Evolutionary conservation across 192 early-diverging fungal genomes (phyloP), one percentile per base, ranked within the genome.

Genomic region (Coemansia sp.): DNA sequence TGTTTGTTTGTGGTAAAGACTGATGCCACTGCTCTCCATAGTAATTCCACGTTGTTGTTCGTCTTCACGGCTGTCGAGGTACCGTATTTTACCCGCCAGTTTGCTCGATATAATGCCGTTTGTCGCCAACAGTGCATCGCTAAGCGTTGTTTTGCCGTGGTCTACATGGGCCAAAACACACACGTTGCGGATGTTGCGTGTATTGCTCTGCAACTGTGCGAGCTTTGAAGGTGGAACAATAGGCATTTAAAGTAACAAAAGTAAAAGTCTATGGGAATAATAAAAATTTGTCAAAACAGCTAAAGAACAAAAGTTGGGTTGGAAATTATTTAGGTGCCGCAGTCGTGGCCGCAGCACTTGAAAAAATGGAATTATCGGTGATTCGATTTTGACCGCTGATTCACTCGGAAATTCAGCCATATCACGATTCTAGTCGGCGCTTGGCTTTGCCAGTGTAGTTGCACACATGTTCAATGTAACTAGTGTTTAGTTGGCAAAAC

Each of bases 141-240:
- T 93, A 11, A 99, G 87, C 7, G 97, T 98, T 8, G 97, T 99
- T 72, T 99, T 99, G 64, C 92, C 94, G 78, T 96, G 94, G 84
- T 98, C 97, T 27, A 99, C 97, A 67, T 99, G 97, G 1, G 97
- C 97, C 24, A 99, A 79, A 52, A 99, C 97, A 74, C 96, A 98
- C 48, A 99, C 91, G 71, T 99, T 99, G 57, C 97, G 85, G 37
- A 98, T 94, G 59, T 87, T 82, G 47, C 76, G 71, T 23, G 83
- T 70, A 63, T 87, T 86, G 6, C 73, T 80, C 63, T 94, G 94
- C 54, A 97, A 79, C 37, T 80, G 74, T 27, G 83, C 81, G 37
- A 93, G 83, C 59, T 88, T 87, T 32, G 81, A 38, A 39, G 88
- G 82, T 22, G 84, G 83, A 19, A 91, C 82, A 54, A 86, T 78